phyloP scores from a whole-genome alignment of 352 stramenopile genomes.

The Pythium dissimile region DNA sequence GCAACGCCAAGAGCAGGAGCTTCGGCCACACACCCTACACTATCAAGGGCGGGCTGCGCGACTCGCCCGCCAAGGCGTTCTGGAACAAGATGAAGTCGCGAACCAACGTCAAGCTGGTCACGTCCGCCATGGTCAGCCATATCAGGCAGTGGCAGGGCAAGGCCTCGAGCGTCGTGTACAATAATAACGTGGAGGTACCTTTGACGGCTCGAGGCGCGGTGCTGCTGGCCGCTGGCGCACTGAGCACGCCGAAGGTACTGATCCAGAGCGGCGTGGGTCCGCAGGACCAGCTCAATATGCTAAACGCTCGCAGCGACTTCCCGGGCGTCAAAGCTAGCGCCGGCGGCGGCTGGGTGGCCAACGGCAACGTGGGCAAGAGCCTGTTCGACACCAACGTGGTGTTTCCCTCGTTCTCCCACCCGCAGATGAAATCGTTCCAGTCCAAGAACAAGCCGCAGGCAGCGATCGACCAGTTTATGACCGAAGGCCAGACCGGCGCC shows the following conservation, averaged over 20 bases:
- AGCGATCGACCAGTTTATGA: conserved; percentile 56
- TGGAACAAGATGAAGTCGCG: conserved; percentile 7
- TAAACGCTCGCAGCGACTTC: conserved; percentile 15
- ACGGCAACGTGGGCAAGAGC: conserved; percentile 52
- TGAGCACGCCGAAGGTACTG: conserved; percentile 77
- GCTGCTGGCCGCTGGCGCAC: conserved; percentile 66
- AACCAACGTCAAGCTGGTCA: conserved; percentile 16
- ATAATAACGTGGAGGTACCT: conserved; percentile 10
- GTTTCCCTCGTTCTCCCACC: conserved; percentile 51
- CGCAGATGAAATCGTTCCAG: conserved; percentile 48
- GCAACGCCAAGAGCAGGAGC: conserved; percentile 56
- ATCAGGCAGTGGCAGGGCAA: conserved; percentile 42
- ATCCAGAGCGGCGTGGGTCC: conserved; percentile 77
- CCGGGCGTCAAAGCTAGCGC: conserved; percentile 6
- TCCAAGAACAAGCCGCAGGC: conserved; percentile 25
- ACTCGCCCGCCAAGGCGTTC: conserved; percentile 55
- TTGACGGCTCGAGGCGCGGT: conserved; percentile 51
- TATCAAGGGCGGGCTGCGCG: conserved; percentile 53
- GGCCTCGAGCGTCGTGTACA: conserved; percentile 49
- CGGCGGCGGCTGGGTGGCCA: conserved; percentile 33
- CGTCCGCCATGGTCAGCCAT: conserved; percentile 41
- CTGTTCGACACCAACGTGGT: conserved; percentile 60
- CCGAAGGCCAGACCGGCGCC: conserved; percentile 29
- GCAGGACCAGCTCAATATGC: conserved; percentile 39
- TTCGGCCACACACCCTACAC: conserved; percentile 51